These are phyloP conservation scores for Saksenaea vasiformis DNA, from an alignment of 371 early-diverging fungal species.

Conservation along the genomic window DNA sequence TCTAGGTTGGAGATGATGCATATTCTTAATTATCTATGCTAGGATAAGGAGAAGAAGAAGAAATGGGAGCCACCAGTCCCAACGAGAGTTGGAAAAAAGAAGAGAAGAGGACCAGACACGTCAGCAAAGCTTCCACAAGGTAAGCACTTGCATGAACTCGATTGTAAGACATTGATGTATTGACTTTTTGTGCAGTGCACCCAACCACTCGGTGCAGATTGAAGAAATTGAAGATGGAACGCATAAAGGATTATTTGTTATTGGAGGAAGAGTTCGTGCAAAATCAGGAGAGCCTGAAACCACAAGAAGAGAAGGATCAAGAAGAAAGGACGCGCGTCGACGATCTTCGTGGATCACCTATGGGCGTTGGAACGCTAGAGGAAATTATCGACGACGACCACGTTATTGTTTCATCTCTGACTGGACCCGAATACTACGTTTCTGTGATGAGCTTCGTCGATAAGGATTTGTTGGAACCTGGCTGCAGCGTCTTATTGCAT, in stretches of 20 bases:
- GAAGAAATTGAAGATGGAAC: slow-evolving; percentile 94
- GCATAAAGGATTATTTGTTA: slow-evolving; percentile 97
- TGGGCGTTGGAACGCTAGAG: slow-evolving; percentile 98
- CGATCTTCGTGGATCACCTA: slow-evolving; percentile 99
- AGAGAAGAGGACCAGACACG: slow-evolving; percentile 95
- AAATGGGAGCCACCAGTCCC: slow-evolving; percentile 99
- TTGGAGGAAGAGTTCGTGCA: slow-evolving; percentile 98
- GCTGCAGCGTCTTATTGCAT: slow-evolving; percentile 97
- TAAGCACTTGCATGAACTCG: slow-evolving; percentile 21
- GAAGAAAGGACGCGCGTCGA: slow-evolving; percentile 97
- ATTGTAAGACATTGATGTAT: neutral
- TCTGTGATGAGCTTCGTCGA: slow-evolving; percentile 99
- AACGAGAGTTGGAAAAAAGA: slow-evolving; percentile 96
- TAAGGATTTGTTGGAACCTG: slow-evolving; percentile 98
- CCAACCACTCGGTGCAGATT: slow-evolving; percentile 97
- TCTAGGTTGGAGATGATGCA: neutral
- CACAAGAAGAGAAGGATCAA: slow-evolving; percentile 93
- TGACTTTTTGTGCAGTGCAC: slow-evolving; percentile 64
- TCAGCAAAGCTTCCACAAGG: slow-evolving; percentile 92
- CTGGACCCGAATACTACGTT: slow-evolving; percentile 99
- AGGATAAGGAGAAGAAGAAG: slow-evolving; percentile 89
- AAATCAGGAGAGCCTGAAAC: slow-evolving; percentile 96
- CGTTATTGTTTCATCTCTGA: slow-evolving; percentile 96
- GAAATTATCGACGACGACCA: slow-evolving; percentile 99
- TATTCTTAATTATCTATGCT: neutral